These are phyloP conservation scores for Dactylellina parvicollis DNA, from an alignment of 2,329 filamentous ascomycete genomes.

Conservation along the genomic window DNA sequence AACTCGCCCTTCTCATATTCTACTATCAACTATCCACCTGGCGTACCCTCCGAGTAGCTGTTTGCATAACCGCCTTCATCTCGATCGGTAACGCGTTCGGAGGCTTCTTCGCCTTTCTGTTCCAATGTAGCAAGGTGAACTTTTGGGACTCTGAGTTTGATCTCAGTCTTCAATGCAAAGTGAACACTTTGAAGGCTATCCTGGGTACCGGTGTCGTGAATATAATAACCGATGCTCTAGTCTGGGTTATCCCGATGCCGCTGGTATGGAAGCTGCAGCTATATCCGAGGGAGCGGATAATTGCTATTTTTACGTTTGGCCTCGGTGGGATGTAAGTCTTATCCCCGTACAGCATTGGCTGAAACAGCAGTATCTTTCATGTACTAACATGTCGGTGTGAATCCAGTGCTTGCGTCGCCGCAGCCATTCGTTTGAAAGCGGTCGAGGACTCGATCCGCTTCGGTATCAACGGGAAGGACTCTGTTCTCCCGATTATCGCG, in stretches of 20 bases:
- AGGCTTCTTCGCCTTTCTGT: constrained; percentile 34
- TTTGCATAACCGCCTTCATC: constrained; percentile 29
- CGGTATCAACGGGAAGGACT: constrained; percentile 30
- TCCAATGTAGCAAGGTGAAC: constrained; percentile 27
- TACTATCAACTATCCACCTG: constrained; percentile 42
- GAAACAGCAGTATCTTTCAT: not conserved
- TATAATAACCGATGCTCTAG: constrained; percentile 34
- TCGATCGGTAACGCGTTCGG: constrained; percentile 22
- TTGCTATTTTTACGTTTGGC: constrained; percentile 33
- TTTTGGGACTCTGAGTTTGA: constrained; percentile 40
- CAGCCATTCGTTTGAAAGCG: constrained; percentile 25
- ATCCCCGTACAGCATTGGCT: no score
- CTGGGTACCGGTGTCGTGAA: constrained; percentile 38
- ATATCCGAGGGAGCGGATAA: constrained; percentile 32
- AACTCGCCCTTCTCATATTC: constrained; percentile 27
- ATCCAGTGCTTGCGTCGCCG: constrained; percentile 38
- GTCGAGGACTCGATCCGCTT: constrained; percentile 34
- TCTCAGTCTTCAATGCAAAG: constrained; percentile 16
- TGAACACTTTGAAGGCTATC: constrained; percentile 30
- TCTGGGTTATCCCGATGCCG: constrained; percentile 47
- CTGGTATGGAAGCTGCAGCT: constrained; percentile 38
- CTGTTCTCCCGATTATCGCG: constrained; percentile 43
- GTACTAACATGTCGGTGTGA: not conserved
- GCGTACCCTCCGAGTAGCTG: constrained; percentile 18
- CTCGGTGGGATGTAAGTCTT: constrained; percentile 34